Evolutionary conservation across 306 rosid species (phyloP).

Genomic region (Coriaria nepalensis): DNA sequence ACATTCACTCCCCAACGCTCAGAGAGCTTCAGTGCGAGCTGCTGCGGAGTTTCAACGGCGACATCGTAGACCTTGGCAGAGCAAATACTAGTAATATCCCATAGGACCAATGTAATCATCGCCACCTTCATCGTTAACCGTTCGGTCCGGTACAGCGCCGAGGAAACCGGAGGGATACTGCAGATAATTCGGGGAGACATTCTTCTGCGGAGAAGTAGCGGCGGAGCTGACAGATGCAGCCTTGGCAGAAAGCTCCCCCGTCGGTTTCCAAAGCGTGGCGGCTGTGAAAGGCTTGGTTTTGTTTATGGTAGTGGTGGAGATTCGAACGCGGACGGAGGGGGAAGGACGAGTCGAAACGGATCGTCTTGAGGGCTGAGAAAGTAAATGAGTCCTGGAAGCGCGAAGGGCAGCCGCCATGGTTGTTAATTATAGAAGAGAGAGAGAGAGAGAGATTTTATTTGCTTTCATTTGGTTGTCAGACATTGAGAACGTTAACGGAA

Average conservation of each 20-base stretch:
- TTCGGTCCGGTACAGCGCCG: slow-evolving; percentile 51
- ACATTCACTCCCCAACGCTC: slow-evolving; percentile 40
- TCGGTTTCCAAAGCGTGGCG: slow-evolving; percentile 35
- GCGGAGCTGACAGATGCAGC: slow-evolving; percentile 3
- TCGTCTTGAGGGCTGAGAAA: slow-evolving; percentile 12
- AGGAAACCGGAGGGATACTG: slow-evolving; percentile 65
- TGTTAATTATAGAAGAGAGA: no score
- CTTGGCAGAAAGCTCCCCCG: slow-evolving; percentile 14
- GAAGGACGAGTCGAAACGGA: background rate
- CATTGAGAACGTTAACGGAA: no score
- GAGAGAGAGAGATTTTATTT: no score
- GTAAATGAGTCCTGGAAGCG: no score
- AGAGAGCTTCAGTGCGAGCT: slow-evolving; percentile 54
- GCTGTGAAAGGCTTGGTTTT: slow-evolving; percentile 13
- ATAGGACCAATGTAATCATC: slow-evolving; percentile 26
- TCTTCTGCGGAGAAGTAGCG: slow-evolving; percentile 15
- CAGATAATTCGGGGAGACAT: slow-evolving; percentile 38
- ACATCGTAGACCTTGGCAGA: slow-evolving; percentile 50
- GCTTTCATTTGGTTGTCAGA: no score
- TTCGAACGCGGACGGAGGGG: slow-evolving; percentile 1
- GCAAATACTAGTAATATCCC: slow-evolving; percentile 48
- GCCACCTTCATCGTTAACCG: slow-evolving; percentile 10
- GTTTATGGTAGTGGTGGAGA: background rate
- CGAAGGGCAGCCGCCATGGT: no score
- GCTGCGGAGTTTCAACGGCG: slow-evolving; percentile 58